Evolutionary conservation across 2,329 filamentous ascomycete genomes (phyloP).

Genomic region (Colletotrichum liaoningense): DNA sequence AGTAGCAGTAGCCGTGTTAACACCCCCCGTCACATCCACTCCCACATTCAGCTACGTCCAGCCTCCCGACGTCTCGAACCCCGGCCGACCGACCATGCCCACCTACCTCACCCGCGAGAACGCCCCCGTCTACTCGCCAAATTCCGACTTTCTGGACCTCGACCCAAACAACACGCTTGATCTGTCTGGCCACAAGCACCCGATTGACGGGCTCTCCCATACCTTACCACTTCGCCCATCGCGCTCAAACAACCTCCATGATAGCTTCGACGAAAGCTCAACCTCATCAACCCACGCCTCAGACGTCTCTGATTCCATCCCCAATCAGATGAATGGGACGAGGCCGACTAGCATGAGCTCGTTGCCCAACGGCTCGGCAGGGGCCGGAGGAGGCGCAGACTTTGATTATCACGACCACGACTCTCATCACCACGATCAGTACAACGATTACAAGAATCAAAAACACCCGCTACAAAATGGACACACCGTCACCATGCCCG

Average conservation of each 20-base stretch:
- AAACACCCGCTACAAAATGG: slow-evolving; percentile 41
- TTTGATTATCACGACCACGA: slow-evolving; percentile 44
- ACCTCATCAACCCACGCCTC: slow-evolving; percentile 65
- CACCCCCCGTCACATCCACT: slow-evolving; percentile 24
- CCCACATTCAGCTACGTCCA: not conserved
- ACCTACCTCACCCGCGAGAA: slow-evolving; percentile 63
- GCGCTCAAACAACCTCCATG: slow-evolving; percentile 59
- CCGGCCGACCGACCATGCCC: slow-evolving; percentile 55
- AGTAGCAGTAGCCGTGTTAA: not conserved
- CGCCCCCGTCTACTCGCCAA: slow-evolving; percentile 54
- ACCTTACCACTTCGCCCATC: slow-evolving; percentile 46
- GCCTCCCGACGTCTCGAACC: slow-evolving; percentile 28
- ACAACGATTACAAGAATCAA: slow-evolving; percentile 44
- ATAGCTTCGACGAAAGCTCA: slow-evolving; percentile 66
- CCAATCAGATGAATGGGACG: slow-evolving; percentile 51
- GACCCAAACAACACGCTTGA: slow-evolving; percentile 52
- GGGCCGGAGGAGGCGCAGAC: slow-evolving; percentile 47
- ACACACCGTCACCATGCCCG: slow-evolving; percentile 40
- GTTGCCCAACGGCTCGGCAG: slow-evolving; percentile 61
- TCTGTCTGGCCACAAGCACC: slow-evolving; percentile 45
- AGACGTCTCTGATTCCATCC: slow-evolving; percentile 59
- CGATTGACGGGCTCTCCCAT: slow-evolving; percentile 47
- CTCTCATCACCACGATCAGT: slow-evolving; percentile 41
- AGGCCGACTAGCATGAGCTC: slow-evolving; percentile 68
- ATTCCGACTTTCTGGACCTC: slow-evolving; percentile 57